Base-by-base conservation (phyloP, 768 basidiomycete genomes). In the Multifurca ochricompacta region DNA sequence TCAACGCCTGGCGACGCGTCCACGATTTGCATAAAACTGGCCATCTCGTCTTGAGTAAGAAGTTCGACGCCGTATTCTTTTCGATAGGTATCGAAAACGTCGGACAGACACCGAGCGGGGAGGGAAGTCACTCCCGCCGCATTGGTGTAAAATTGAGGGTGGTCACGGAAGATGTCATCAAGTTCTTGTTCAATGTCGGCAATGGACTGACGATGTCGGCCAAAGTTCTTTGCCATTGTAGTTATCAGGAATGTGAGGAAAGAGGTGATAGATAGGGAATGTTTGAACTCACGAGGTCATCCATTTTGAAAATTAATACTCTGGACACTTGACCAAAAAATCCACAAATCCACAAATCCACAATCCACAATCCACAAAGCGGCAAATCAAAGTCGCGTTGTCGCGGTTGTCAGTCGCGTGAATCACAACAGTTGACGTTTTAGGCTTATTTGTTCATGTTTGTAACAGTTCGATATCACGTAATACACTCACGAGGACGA, bases 141-240 rank as follows among this genome's bases (percentile, higher is more conserved):
- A 64, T 82, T 82, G 49, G 71, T 63, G 64, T 78, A 75, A 35
- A 79, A 77, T 42, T 78, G 70, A 10, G 82, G 79, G 63, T 90
- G 85, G 31, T 78, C 72, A 52, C 73, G 70, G 65, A 91, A 88
- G 58, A 91, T 78, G 51, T 75, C 74, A 66, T 80, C 67, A 30
- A 90, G 79, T 63, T 83, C 78, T 59, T 77, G 74, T 65, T 88
- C 81, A 54, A 90, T 82, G 69, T 83, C 81, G 49, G 74, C 76
- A 41, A 87, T 74, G 37, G 85, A 87, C 65, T 87, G 79, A 65
- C 84, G 77, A 69, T 77, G 79, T 56, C 87, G 76, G 51, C 83
- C 84, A 57, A 70, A 68, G 69, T 58, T 53, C 51, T 53, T 52
- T 40, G 51, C 35, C 13, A 27, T 21, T 9, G 21, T 7, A 40